Evolutionary conservation across 768 basidiomycete genomes (phyloP).

Genomic region (Trametes coccinea): DNA sequence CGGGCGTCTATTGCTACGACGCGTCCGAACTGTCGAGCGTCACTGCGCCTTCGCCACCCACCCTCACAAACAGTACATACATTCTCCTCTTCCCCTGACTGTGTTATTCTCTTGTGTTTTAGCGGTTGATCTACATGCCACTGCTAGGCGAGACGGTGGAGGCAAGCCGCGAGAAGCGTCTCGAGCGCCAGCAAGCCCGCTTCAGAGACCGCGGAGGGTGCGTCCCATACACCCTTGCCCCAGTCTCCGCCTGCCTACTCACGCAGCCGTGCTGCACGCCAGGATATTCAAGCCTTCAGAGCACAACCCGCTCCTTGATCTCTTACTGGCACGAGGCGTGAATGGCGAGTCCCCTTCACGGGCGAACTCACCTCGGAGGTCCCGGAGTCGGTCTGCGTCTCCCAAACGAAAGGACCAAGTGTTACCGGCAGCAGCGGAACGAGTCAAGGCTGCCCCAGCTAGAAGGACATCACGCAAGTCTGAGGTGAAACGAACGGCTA

Average conservation of each 20-base stretch:
- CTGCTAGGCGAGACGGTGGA: constrained; percentile 42
- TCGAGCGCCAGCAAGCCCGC: constrained; percentile 62
- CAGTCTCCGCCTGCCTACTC: not conserved
- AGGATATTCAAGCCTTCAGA: constrained; percentile 58
- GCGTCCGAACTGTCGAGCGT: too few species aligned
- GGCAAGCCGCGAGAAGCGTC: constrained; percentile 60
- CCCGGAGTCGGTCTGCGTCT: constrained; percentile 15
- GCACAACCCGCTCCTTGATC: constrained; percentile 50
- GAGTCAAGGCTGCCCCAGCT: not conserved
- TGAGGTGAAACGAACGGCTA: not conserved
- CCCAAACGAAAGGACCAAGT: not conserved
- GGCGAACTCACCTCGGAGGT: constrained; percentile 10
- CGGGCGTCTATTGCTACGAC: too few species aligned
- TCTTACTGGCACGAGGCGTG: constrained; percentile 51
- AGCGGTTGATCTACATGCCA: not conserved
- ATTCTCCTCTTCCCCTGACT: too few species aligned
- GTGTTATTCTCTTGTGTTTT: too few species aligned
- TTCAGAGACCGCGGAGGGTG: constrained; percentile 58
- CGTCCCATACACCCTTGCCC: constrained; percentile 8
- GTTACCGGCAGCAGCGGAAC: not conserved
- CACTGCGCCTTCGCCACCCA: too few species aligned
- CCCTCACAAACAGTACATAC: too few species aligned
- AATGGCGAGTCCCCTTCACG: constrained; percentile 46
- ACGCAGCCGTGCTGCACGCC: not conserved
- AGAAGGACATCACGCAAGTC: not conserved